Evolutionary conservation across 2,329 filamentous ascomycete genomes (phyloP).

Genomic region (Arthrinium phaeospermum): DNA sequence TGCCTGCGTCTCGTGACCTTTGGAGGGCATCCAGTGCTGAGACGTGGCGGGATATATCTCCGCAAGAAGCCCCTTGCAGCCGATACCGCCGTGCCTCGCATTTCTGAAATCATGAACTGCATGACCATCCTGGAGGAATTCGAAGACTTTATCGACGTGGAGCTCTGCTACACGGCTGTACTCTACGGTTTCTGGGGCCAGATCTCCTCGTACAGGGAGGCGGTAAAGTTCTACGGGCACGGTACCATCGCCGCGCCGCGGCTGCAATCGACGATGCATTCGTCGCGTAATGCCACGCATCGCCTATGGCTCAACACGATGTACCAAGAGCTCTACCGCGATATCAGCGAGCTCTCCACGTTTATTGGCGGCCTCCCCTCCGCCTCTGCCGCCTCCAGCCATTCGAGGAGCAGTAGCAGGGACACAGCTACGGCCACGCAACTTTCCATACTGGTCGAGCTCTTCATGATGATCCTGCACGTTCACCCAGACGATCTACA

Average conservation of each 20-base stretch:
- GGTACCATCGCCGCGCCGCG: constrained; percentile 18
- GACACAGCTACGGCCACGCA: constrained; percentile 23
- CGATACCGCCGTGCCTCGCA: constrained; percentile 28
- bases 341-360: constrained; percentile 35
- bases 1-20: constrained; percentile 34
- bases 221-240: constrained; percentile 35
- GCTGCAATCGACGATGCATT: constrained; percentile 2
- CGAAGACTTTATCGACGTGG: constrained; percentile 35
- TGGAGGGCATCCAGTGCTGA: constrained; percentile 35
- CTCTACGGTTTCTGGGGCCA: constrained; percentile 41
- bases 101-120: constrained; percentile 33
- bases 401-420: not conserved
- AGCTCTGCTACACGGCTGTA: constrained; percentile 37
- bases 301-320: constrained; percentile 38
- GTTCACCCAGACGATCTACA: constrained; percentile 37
- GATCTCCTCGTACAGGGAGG: constrained; percentile 39
- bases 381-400: not conserved
- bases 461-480: constrained; percentile 37
- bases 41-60: constrained; percentile 35
- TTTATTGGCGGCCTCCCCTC: constrained; percentile 25
- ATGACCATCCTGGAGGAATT: constrained; percentile 30
- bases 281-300: constrained; percentile 26
- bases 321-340: constrained; percentile 38
- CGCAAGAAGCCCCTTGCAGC: constrained; percentile 28
- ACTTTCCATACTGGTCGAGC: constrained; percentile 32